Base-by-base conservation (phyloP, 78 protist genomes). In the Isochrysis galbana region DNA sequence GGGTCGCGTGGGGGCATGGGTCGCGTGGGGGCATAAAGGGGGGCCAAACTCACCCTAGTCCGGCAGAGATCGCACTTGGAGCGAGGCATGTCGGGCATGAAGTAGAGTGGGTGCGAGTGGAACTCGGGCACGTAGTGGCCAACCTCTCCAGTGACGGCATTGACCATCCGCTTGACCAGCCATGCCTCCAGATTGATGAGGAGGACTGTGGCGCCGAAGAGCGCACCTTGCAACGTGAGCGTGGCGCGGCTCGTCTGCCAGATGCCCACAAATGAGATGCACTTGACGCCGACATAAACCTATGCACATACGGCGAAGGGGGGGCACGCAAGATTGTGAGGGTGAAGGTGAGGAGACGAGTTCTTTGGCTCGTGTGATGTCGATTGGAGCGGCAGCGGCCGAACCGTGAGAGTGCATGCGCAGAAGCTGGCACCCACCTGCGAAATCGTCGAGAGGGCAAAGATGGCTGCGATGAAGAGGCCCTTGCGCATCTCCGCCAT, bases 101-200 rank as follows among this genome's bases (percentile, higher is more conserved):
- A 44, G 88, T 7, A 80, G 88, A 80, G 88, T 29, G 42, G 55
- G 88, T 80, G 88, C 47, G 32, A 1, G 55, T 80, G 88, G 88
- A 80, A 80, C 88, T 80, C 88, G 34, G 88, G 88, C 88, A 80
- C 88, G 32, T 44, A 0, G 55, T 10, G 29, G 0, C 88, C 88
- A 17, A 25, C 55, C 55, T 80, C 88, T 23, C 25, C 38, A 11
- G 88, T 80, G 29, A 17, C 4, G 34, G 26, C 54, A 54, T 44
- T 2, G 25, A 44, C 54, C 38, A 44, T 26, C 47, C 88, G 88
- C 47, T 17, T 44, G 88, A 80, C 38, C 29, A 80, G 55, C 55
- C 47, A 80, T 36, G 88, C 19, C 38, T 32, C 17, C 41, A 80
- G 2, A 54, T 80, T 80, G 55, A 26, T 44, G 38, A 25, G 19